Base-by-base conservation (phyloP, 805 yeast genomes). In the Kregervanrija fluxuum region DNA sequence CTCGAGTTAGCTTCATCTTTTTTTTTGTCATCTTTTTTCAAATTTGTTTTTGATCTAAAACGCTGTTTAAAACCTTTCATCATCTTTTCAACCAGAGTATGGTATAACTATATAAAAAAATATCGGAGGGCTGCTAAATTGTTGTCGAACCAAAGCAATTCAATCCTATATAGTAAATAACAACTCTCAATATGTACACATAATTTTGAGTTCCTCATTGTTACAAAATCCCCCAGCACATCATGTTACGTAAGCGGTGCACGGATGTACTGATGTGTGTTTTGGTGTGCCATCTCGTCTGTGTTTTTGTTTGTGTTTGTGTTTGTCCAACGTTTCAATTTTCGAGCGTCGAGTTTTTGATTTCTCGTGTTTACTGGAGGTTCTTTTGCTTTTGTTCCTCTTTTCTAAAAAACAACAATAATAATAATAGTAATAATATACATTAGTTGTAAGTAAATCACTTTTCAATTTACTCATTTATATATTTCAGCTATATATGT, bases 1-100 rank as follows among this genome's bases (percentile, higher is more conserved):
- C 17, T 40, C 11, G 43, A 13, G 28, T 34, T 33, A 28, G 47
- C 64, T 40, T 65, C 60, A 50, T 71, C 64, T 41, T 73, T 70
- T 59, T 73, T 69, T 47, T 71, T 68, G 44, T 66, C 68, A 31
- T 58, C 60, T 59, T 60, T 46, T 17, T 44, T 43, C 41, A 37
- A 39, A 17, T 44, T 37, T 3, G 60, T 54, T 54, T 62, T 70
- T 38, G 73, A 62, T 46, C 65, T 60, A 43, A 71, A 71, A 57
- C 79, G 68, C 57, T 80, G 84, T 57, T 79, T 80, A 63, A 80
- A 80, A 30, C 85, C 85, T 66, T 79, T 80, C 85, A 80, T 80
- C 87, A 80, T 80, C 56, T 70, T 77, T 63, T 15, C 22, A 22
- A 22, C n/a, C 17, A n/a, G 34, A 32, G 11, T 12, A 31, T 16